Conservation (phyloP, 2,329 filamentous ascomycete species). For the Botryotinia calthae region DNA sequence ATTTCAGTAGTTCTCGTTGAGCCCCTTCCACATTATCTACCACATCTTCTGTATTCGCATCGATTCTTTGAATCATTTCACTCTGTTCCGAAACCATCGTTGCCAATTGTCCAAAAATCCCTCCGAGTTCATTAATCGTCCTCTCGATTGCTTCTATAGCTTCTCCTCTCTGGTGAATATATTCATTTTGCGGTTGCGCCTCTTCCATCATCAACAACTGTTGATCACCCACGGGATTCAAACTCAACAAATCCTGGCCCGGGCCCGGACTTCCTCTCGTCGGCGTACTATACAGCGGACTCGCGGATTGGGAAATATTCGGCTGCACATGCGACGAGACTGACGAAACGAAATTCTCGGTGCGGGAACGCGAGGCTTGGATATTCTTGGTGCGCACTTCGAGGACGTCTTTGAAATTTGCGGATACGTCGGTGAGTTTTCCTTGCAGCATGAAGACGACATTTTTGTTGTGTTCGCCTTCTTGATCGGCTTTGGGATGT, state of each 20-base stretch:
- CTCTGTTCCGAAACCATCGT: conserved; percentile 97
- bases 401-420: conserved; percentile 95
- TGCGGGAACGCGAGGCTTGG: conserved; percentile 85
- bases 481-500: conserved; percentile 70
- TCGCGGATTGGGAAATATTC: conserved; percentile 71
- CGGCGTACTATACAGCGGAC: conserved; percentile 81
- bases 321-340: conserved; percentile 74
- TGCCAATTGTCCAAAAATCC: conserved; percentile 91
- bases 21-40: conserved; percentile 98
- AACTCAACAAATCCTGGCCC: conserved; percentile 69
- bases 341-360: conserved; percentile 93
- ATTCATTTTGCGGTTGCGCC: conserved; percentile 78
- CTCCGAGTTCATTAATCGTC: conserved; percentile 87
- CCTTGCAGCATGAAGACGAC: conserved; percentile 89
- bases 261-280: conserved; percentile 64
- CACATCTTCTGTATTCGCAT: conserved; percentile 95
- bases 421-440: conserved; percentile 86
- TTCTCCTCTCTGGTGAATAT: conserved; percentile 90
- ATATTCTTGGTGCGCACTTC: conserved; percentile 98
- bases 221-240: conserved; percentile 83
- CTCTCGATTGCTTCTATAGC: conserved; percentile 96
- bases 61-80: conserved; percentile 96
- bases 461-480: conserved; percentile 97
- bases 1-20: conserved; percentile 91
- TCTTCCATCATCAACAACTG: conserved; percentile 93